These are phyloP conservation scores for Pilaira anomala DNA, from an alignment of 192 early-diverging fungal genomes.

Conservation along the genomic window DNA sequence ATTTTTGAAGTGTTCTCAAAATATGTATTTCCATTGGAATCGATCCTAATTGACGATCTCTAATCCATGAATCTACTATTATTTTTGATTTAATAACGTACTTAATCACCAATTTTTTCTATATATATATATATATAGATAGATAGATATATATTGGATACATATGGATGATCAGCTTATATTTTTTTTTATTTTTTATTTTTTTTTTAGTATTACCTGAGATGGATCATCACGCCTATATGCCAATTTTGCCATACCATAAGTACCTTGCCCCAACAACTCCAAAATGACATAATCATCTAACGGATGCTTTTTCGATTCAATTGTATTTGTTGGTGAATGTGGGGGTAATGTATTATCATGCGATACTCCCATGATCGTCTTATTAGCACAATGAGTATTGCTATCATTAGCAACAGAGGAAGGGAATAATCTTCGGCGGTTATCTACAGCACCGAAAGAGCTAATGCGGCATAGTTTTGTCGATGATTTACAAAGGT, in stretches of 20 bases:
- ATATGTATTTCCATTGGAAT: slow-evolving; percentile 74
- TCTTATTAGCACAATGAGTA: too few species aligned
- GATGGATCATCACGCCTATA: slow-evolving; percentile 47
- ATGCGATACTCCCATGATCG: too few species aligned
- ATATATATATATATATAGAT: neutral
- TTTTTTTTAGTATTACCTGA: slow-evolving; percentile 31
- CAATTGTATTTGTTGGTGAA: neutral
- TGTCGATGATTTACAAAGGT: too few species aligned
- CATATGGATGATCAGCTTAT: neutral
- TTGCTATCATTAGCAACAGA: too few species aligned
- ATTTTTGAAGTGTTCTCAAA: slow-evolving; percentile 43
- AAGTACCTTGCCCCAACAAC: slow-evolving; percentile 63
- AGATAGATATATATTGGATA: neutral
- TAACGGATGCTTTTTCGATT: neutral
- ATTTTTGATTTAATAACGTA: slow-evolving; percentile 4
- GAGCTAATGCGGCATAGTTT: neutral
- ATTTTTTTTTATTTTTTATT: too few species aligned
- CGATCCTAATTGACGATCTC: slow-evolving; percentile 48
- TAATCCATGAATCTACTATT: slow-evolving; percentile 41
- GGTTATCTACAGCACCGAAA: neutral
- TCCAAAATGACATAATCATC: slow-evolving; percentile 58
- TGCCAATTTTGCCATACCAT: slow-evolving; percentile 63
- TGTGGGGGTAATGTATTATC: too few species aligned
- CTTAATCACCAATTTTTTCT: neutral
- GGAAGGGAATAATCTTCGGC: neutral